A percentile compares a stretch with the other conserved stretches of the same genome.
phyloP scores from a whole-genome alignment of 129 eudicot genomes.

The Centaurea solstitialis region DNA sequence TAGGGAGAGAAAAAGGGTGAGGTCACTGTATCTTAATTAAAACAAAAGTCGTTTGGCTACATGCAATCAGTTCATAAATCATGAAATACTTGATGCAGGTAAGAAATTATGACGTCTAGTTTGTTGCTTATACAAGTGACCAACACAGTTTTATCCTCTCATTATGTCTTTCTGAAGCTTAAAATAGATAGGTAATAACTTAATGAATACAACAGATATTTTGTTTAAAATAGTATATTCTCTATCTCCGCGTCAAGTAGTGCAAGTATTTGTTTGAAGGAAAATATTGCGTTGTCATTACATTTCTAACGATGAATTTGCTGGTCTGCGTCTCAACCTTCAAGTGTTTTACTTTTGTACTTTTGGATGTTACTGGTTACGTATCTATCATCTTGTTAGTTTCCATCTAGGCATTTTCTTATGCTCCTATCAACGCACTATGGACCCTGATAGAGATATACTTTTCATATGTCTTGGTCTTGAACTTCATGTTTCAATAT shows the following conservation, averaged over 20 bases:
- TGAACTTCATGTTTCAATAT: constrained; percentile 1
- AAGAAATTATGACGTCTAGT: neutral
- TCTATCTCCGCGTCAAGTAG: neutral
- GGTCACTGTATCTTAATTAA: neutral
- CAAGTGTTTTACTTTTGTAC: too few species aligned
- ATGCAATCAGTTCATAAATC: neutral
- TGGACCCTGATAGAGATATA: constrained; percentile 3
- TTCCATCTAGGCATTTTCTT: neutral
- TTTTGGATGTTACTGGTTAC: neutral
- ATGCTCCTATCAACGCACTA: neutral
- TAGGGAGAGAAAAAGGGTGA: neutral
- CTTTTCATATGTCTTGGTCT: neutral
- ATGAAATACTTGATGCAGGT: neutral
- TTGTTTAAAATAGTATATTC: neutral
- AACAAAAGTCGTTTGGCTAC: neutral
- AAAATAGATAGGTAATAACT: neutral
- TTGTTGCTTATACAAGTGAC: neutral
- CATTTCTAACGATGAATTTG: neutral
- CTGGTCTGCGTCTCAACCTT: neutral
- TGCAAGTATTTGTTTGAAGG: neutral
- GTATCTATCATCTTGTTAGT: neutral
- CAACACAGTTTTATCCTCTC: neutral
- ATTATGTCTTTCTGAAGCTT: neutral
- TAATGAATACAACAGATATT: neutral
- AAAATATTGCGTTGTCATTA: neutral